These are phyloP conservation scores for Agroathelia rolfsii DNA, from an alignment of 1,284 basidiomycete genomes.

Conservation along the genomic window DNA sequence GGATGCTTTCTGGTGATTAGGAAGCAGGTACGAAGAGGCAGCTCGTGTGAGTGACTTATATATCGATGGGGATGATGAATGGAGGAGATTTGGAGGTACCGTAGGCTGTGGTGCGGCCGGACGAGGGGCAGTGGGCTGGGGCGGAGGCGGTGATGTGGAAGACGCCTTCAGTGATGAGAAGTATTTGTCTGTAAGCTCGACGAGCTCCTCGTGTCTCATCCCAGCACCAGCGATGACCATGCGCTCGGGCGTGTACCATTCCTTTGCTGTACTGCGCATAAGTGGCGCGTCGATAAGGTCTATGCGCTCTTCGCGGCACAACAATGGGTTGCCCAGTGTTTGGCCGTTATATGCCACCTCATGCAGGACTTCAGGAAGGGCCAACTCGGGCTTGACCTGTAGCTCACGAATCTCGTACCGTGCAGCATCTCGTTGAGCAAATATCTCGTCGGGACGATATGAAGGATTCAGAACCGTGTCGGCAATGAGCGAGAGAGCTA, in stretches of 20 bases:
- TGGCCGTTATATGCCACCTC: constrained; percentile 73
- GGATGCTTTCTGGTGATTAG: constrained; percentile 25
- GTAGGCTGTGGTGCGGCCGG: constrained; percentile 16
- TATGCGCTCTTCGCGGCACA: constrained; percentile 84
- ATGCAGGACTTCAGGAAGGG: constrained; percentile 90
- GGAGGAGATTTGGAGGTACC: constrained; percentile 42
- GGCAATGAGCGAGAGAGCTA: constrained; percentile 81
- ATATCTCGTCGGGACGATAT: constrained; percentile 74
- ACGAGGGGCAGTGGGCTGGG: constrained; percentile 21
- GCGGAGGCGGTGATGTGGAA: constrained; percentile 20
- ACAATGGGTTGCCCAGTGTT: constrained; percentile 81
- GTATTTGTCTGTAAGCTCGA: constrained; percentile 75
- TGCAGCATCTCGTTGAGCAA: constrained; percentile 79
- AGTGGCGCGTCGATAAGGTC: constrained; percentile 56
- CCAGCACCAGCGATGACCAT: constrained; percentile 95
- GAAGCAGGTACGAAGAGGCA: constrained; percentile 63
- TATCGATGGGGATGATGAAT: constrained; percentile 41
- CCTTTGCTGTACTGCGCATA: constrained; percentile 60
- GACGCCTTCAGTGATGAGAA: constrained; percentile 65
- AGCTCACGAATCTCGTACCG: constrained; percentile 92
- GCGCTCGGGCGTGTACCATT: constrained; percentile 88
- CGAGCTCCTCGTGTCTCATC: constrained; percentile 82
- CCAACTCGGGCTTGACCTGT: constrained; percentile 84
- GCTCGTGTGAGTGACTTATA: constrained; percentile 62
- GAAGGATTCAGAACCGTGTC: constrained; percentile 83